Evolutionary conservation across 2,329 filamentous ascomycete species (phyloP).

Genomic region (Achaetomium macrosporum): DNA sequence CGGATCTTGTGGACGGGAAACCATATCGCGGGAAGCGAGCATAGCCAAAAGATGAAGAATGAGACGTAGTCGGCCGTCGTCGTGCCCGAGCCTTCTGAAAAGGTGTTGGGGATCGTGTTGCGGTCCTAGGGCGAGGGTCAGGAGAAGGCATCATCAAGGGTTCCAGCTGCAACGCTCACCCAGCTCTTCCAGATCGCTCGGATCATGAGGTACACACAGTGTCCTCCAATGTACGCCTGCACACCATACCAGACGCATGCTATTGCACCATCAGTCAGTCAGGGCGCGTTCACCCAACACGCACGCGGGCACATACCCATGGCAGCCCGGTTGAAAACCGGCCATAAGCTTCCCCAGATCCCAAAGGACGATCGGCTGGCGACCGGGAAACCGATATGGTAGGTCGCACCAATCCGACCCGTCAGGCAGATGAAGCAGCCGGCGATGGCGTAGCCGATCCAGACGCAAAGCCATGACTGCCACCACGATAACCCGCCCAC

Average conservation of each 20-base stretch:
- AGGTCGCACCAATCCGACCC: constrained; percentile 76
- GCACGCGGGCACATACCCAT: constrained; percentile 50
- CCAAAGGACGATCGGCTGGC: constrained; percentile 74
- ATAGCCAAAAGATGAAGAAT: constrained; percentile 83
- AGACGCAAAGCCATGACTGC: constrained; percentile 86
- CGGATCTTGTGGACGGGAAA: constrained; percentile 84
- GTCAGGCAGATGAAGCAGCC: constrained; percentile 70
- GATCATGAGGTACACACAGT: constrained; percentile 87
- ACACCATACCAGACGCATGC: constrained; percentile 71
- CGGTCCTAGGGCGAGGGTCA: constrained; percentile 34
- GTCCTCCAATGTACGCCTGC: constrained; percentile 76
- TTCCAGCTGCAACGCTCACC: constrained; percentile 33
- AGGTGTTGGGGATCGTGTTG: constrained; percentile 59
- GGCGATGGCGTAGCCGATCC: constrained; percentile 76
- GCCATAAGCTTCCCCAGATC: constrained; percentile 85
- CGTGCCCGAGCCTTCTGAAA: constrained; percentile 60
- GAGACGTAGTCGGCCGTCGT: constrained; percentile 69
- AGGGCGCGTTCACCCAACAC: neutral
- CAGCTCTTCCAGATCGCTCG: constrained; percentile 71
- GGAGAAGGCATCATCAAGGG: neutral
- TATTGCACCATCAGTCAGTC: constrained; percentile 22
- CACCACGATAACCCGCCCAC: constrained; percentile 77
- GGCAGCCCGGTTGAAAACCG: constrained; percentile 79
- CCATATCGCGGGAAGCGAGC: constrained; percentile 77
- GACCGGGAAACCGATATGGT: constrained; percentile 87